Percentiles rank a stretch among this genome's conserved stretches.
phyloP scores from a whole-genome alignment of 352 stramenopile species.

The Hyaloperonospora arabidopsidis region DNA sequence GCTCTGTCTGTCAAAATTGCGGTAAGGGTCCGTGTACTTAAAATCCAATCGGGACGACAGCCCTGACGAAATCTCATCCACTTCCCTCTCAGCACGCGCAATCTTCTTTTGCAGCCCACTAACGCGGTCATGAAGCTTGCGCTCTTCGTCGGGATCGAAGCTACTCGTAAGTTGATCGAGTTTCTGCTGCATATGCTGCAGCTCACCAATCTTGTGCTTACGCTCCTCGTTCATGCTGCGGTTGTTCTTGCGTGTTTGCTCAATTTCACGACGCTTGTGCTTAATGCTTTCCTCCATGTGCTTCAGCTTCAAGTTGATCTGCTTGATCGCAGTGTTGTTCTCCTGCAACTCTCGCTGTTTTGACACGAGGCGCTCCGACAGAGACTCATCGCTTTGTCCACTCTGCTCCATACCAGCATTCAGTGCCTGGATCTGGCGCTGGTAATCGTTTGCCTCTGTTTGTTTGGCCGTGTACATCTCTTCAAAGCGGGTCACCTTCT shows the following conservation, averaged over 20 bases:
- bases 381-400: constrained; percentile 61
- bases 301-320: constrained; percentile 91
- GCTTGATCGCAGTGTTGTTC: constrained; percentile 72
- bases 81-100: constrained; percentile 62
- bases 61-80: constrained; percentile 89
- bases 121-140: constrained; percentile 50
- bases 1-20: constrained; percentile 91
- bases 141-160: constrained; percentile 77
- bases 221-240: constrained; percentile 60
- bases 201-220: constrained; percentile 51
- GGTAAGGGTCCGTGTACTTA: constrained; percentile 92
- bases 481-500: constrained; percentile 53
- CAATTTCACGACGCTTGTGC: constrained; percentile 60
- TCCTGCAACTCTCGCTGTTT: constrained; percentile 80
- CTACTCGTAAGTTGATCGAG: constrained; percentile 49
- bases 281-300: constrained; percentile 86
- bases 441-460: constrained; percentile 55
- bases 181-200: constrained; percentile 53
- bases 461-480: constrained; percentile 45
- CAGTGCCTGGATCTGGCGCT: constrained; percentile 80
- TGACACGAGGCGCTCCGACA: constrained; percentile 62
- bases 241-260: constrained; percentile 72
- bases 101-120: constrained; percentile 60
- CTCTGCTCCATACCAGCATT: constrained; percentile 81
- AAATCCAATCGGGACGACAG: constrained; percentile 95